These are phyloP conservation scores for Psilocybe azurescens DNA, from an alignment of 768 basidiomycete genomes.

Conservation along the genomic window DNA sequence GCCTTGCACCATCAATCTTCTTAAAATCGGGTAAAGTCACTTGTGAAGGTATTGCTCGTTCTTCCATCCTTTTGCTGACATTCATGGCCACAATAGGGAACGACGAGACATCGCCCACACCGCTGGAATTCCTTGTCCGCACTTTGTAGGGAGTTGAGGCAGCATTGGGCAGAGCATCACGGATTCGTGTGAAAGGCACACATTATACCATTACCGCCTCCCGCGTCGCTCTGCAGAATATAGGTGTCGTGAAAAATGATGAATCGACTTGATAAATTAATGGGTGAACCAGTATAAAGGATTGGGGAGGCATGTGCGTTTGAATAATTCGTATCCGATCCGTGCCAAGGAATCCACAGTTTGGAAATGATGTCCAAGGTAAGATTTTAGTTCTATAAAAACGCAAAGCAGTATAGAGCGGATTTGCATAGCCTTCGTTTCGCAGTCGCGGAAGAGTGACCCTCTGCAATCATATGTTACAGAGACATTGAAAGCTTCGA, in stretches of 20 bases:
- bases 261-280: neutral
- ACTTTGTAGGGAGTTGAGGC: neutral
- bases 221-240: neutral
- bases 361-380: neutral
- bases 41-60: neutral
- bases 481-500: neutral
- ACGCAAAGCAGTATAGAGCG: neutral
- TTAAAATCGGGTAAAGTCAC: neutral
- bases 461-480: neutral
- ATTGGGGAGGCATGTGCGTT: neutral
- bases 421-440: neutral
- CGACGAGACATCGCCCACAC: neutral
- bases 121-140: neutral
- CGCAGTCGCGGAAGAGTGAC: neutral
- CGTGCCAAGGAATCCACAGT: neutral
- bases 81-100: neutral
- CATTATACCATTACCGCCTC: neutral
- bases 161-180: neutral
- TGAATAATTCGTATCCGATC: neutral
- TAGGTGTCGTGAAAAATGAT: neutral
- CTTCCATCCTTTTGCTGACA: neutral
- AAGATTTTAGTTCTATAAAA: neutral
- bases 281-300: neutral
- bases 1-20: neutral
- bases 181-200: neutral